A percentile compares a stretch with the other conserved stretches of the same genome.
Conservation (phyloP, 495 filamentous ascomycete species). For the Geopyxis carbonaria region DNA sequence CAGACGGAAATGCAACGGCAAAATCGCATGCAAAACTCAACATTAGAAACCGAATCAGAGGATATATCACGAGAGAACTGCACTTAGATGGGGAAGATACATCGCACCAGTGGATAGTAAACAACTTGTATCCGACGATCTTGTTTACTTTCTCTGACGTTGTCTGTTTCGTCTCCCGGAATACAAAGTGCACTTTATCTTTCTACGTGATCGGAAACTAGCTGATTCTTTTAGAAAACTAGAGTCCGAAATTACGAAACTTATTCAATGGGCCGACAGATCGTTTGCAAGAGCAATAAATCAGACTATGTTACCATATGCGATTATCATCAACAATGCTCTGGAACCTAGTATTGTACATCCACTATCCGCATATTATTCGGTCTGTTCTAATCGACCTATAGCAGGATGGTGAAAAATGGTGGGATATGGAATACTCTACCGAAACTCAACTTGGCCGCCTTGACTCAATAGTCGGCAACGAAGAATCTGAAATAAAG, state of each 20-base stretch:
- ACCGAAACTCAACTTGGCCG: conserved; percentile 17
- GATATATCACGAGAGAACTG: conserved; percentile 1
- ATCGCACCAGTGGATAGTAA: conserved; percentile 12
- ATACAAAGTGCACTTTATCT: conserved; percentile 15
- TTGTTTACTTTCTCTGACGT: conserved; percentile 25
- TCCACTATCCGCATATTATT: too few relatives aligned
- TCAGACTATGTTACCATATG: conserved; percentile 26
- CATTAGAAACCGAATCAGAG: background rate
- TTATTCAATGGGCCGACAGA: conserved; percentile 24
- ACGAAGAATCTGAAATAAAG: conserved; percentile 12
- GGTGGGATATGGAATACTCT: conserved; percentile 13
- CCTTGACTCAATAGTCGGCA: too few relatives aligned
- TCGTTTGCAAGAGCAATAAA: conserved; percentile 25
- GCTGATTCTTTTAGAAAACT: conserved; percentile 8
- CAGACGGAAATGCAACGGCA: conserved; percentile 2
- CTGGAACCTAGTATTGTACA: conserved; percentile 18
- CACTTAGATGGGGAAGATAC: background rate
- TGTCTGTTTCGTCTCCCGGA: conserved; percentile 22
- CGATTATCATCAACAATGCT: conserved; percentile 26
- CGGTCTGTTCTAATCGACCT: too few relatives aligned
- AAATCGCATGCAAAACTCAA: background rate
- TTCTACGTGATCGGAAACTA: background rate
- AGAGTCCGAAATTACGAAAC: conserved; percentile 14
- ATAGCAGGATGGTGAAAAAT: too few relatives aligned
- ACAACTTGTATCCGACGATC: conserved; percentile 22